A percentile compares a stretch with the other conserved stretches of the same genome.
phyloP scores from a whole-genome alignment of 768 basidiomycete species.

The Boletus eberwhitei region DNA sequence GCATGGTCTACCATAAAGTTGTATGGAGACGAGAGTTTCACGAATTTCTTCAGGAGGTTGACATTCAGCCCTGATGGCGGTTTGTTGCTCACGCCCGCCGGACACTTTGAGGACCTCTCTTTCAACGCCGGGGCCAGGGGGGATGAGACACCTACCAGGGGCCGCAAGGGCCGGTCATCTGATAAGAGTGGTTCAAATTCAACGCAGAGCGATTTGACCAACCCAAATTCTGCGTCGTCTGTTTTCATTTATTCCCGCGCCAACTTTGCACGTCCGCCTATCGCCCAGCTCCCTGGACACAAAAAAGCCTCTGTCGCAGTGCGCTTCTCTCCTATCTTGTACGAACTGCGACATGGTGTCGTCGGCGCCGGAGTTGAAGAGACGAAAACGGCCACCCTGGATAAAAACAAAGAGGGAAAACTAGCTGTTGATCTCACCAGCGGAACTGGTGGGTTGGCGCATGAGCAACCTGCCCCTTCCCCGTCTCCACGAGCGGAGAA shows the following conservation, averaged over 20 bases:
- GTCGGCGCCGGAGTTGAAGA: constrained; percentile 35
- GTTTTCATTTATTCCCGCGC: constrained; percentile 96
- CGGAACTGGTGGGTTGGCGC: constrained; percentile 6
- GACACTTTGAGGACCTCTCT: constrained; percentile 93
- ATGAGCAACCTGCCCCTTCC: constrained; percentile 8
- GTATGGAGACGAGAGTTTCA: constrained; percentile 93
- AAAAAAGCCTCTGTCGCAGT: constrained; percentile 95
- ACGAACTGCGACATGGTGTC: constrained; percentile 75
- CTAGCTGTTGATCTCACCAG: constrained; percentile 62
- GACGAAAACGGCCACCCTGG: constrained; percentile 58
- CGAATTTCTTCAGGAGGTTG: constrained; percentile 92
- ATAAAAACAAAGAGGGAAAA: constrained; percentile 59
- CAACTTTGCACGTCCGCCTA: constrained; percentile 88
- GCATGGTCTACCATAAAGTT: constrained; percentile 72
- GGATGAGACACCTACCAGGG: constrained; percentile 47
- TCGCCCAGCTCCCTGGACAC: constrained; percentile 94
- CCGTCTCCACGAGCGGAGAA: constrained; percentile 21
- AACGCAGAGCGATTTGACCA: constrained; percentile 30
- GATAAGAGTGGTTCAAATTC: constrained; percentile 28
- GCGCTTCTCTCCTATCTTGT: constrained; percentile 88
- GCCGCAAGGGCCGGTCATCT: constrained; percentile 54
- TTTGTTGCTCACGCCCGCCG: constrained; percentile 90
- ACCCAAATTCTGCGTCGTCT: constrained; percentile 46
- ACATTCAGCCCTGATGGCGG: constrained; percentile 95
- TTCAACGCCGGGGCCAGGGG: constrained; percentile 36